Evolutionary conservation across 352 stramenopile genomes (phyloP).

Genomic region (Globisporangium alternatum): DNA sequence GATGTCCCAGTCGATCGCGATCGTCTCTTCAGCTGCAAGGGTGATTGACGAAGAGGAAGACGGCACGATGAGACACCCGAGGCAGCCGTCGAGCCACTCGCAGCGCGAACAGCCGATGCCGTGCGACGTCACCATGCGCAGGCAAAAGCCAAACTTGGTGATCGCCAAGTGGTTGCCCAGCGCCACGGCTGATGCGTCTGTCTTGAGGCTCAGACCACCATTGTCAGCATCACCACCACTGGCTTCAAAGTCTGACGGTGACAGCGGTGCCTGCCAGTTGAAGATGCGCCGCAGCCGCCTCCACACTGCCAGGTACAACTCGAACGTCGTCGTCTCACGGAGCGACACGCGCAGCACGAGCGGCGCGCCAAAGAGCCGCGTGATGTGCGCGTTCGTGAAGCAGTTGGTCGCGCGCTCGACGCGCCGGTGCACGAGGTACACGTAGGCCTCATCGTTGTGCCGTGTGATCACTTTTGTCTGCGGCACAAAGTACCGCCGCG

Average conservation of each 20-base stretch:
- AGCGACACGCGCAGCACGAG: slow-evolving; percentile 73
- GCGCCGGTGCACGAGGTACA: slow-evolving; percentile 85
- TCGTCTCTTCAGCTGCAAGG: slow-evolving; percentile 71
- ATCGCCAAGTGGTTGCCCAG: slow-evolving; percentile 58
- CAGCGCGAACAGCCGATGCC: slow-evolving; percentile 86
- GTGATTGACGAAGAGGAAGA: slow-evolving; percentile 37
- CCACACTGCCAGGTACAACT: slow-evolving; percentile 80
- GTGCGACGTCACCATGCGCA: slow-evolving; percentile 77
- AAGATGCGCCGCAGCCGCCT: slow-evolving; percentile 78
- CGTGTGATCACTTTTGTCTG: slow-evolving; percentile 54
- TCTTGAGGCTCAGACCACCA: slow-evolving; percentile 17
- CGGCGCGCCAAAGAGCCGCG: slow-evolving; percentile 74
- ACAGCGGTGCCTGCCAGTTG: slow-evolving; percentile 68
- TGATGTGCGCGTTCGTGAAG: slow-evolving; percentile 80
- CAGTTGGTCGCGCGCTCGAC: slow-evolving; percentile 76
- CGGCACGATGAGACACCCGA: slow-evolving; percentile 78
- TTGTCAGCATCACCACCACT: neutral
- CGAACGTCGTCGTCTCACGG: slow-evolving; percentile 56
- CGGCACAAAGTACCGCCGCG: slow-evolving; percentile 59
- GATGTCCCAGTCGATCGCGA: slow-evolving; percentile 91
- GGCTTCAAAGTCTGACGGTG: slow-evolving; percentile 25
- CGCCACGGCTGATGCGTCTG: slow-evolving; percentile 54
- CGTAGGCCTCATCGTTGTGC: slow-evolving; percentile 47
- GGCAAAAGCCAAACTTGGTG: slow-evolving; percentile 82
- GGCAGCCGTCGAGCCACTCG: slow-evolving; percentile 84